Conservation (phyloP, 441 rosid genomes). For the Erodium trifolium region DNA sequence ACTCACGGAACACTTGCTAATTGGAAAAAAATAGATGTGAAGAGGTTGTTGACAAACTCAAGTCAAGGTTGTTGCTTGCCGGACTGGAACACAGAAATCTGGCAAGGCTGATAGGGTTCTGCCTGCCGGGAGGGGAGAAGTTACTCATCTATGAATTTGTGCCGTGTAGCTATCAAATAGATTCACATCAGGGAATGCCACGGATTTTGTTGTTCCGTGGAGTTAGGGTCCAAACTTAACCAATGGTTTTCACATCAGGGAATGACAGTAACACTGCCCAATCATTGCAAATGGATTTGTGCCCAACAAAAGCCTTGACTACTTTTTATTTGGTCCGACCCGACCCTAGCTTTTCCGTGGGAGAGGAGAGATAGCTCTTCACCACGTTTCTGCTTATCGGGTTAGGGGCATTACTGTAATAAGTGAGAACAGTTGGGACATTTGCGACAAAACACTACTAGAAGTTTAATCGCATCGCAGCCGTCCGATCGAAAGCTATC, state of each 20-base stretch:
- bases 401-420: no score
- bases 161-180: no score
- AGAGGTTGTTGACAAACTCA: slow-evolving; percentile 17
- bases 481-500: not conserved
- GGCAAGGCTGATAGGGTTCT: slow-evolving; percentile 39
- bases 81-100: slow-evolving; percentile 38
- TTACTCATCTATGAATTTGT: slow-evolving; percentile 47
- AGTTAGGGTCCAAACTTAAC: no score
- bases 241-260: not conserved
- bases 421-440: no score
- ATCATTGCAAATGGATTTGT: slow-evolving; percentile 32
- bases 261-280: slow-evolving; percentile 25
- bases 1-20: no score
- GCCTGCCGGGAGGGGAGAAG: slow-evolving; percentile 30
- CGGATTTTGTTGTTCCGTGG: no score
- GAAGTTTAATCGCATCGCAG: not conserved
- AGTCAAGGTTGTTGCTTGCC: slow-evolving; percentile 26
- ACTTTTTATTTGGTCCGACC: no score
- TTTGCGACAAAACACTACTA: not conserved
- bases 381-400: no score
- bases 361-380: no score
- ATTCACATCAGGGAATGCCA: no score
- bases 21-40: slow-evolving; percentile 8
- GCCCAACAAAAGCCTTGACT: no score
- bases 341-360: no score